Percentiles rank a stretch among this genome's conserved stretches.
These are phyloP conservation scores for Phytopythium aichiense DNA, from an alignment of 352 stramenopile genomes.

Conservation along the genomic window DNA sequence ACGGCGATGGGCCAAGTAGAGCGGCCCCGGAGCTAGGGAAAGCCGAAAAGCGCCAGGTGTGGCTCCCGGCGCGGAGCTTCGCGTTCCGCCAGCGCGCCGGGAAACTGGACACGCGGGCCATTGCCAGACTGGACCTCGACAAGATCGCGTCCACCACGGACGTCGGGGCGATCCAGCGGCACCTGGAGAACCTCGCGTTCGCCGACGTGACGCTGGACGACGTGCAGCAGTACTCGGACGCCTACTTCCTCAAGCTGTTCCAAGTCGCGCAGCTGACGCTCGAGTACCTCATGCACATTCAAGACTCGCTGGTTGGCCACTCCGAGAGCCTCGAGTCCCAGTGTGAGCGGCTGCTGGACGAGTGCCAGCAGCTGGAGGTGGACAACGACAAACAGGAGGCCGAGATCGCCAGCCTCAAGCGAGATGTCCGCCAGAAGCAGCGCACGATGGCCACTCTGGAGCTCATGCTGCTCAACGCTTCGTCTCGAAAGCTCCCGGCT, in stretches of 20 bases:
- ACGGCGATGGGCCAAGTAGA: slow-evolving; percentile 5
- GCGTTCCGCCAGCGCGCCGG: slow-evolving; percentile 67
- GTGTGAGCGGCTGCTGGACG: slow-evolving; percentile 50
- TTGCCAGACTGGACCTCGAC: slow-evolving; percentile 64
- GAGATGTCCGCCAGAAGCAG: slow-evolving; percentile 78
- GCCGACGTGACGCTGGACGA: slow-evolving; percentile 79
- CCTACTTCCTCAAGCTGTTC: slow-evolving; percentile 85
- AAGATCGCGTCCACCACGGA: slow-evolving; percentile 75
- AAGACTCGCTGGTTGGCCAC: slow-evolving; percentile 74
- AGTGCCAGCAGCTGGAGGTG: slow-evolving; percentile 55
- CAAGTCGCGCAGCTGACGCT: slow-evolving; percentile 80
- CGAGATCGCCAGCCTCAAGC: slow-evolving; percentile 62
- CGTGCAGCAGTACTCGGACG: slow-evolving; percentile 80
- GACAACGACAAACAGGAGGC: slow-evolving; percentile 60
- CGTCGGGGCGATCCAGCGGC: slow-evolving; percentile 65
- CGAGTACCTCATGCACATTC: slow-evolving; percentile 80
- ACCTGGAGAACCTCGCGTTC: slow-evolving; percentile 80
- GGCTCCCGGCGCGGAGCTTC: slow-evolving; percentile 69
- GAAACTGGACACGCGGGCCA: slow-evolving; percentile 69
- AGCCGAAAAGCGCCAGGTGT: slow-evolving; percentile 31
- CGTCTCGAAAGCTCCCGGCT: slow-evolving; percentile 19
- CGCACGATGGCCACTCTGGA: slow-evolving; percentile 79
- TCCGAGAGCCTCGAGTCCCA: slow-evolving; percentile 63
- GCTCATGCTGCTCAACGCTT: slow-evolving; percentile 69
- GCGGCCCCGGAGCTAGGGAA: neutral